Base-by-base conservation (phyloP, 345 rosid species). In the Pistacia vera region DNA sequence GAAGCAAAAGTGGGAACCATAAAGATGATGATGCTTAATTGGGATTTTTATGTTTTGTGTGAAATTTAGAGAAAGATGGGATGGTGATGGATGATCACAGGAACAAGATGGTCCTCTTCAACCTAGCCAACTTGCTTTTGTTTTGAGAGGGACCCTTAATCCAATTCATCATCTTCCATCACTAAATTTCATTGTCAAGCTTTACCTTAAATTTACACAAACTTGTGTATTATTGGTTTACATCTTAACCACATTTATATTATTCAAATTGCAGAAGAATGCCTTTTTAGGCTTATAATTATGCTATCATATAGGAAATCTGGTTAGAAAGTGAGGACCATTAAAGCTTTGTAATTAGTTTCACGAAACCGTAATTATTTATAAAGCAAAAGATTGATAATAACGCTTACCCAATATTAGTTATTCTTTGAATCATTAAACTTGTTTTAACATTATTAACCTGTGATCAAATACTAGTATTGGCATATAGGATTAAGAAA, bases 241-340 rank as follows among this genome's bases (percentile, higher is more conserved):
- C 28, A 48, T 51, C 22, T 28, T 74, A 8, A 11, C 55, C 56
- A 68, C 63, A 22, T 14, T 68, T 78, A 75, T 63, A 55, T 55
- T 52, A 30, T 25, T 70, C 56, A 70, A 41, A 49, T 59, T 64
- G 59, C 30, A 11, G 20, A 48, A n/a, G 38, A 17, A 38, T 28
- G 49, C 58, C 64, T 75, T 80, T 82, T 58, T 30, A 71, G 66
- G 28, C 46, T 62, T 49, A 78, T 82, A 72, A 86, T 81, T 74
- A 73, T 75, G 78, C 36, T 68, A 75, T 82, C 75, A 76, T 68
- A 65, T 55, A 22, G 18, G 38, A 72, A 64, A 76, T 69, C 75
- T 76, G 41, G n/a, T 62, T 28, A 62, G 44, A 64, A 81, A 75
- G 72, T 69, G 38, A 35, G 72, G 44, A 1, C 8, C 63, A 75